These are phyloP conservation scores for Penicillium fimorum DNA, from an alignment of 495 filamentous ascomycete species.

Conservation along the genomic window DNA sequence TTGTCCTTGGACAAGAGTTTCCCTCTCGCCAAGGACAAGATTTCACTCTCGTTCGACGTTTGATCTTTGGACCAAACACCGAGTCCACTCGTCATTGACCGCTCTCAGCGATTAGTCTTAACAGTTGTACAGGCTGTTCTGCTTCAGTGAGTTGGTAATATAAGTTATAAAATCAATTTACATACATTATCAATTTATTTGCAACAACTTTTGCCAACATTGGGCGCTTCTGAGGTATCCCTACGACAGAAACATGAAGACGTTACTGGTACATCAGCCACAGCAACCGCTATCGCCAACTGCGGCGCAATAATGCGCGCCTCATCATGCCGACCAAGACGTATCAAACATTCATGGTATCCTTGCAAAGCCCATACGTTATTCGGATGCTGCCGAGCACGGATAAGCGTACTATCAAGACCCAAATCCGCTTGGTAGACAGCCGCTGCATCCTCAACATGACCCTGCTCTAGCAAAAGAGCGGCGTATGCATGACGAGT, in stretches of 20 bases:
- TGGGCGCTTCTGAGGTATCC: constrained; percentile 25
- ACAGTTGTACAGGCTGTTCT: too few relatives aligned
- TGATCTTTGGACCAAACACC: constrained; percentile 12
- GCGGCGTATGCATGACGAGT: constrained; percentile 65
- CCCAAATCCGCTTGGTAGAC: constrained; percentile 64
- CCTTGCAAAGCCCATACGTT: constrained; percentile 71
- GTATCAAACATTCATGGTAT: constrained; percentile 60
- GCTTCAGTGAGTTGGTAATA: neutral
- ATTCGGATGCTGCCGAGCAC: constrained; percentile 59
- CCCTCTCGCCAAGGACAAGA: too few relatives aligned
- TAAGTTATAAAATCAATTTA: neutral
- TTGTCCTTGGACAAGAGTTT: neutral
- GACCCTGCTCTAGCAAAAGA: constrained; percentile 60
- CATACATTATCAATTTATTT: constrained; percentile 4
- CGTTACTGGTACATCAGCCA: constrained; percentile 57
- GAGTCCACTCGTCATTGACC: neutral
- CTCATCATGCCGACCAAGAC: constrained; percentile 50
- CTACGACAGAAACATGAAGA: constrained; percentile 61
- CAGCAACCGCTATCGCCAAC: constrained; percentile 49
- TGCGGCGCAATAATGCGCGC: constrained; percentile 50
- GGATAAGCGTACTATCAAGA: constrained; percentile 51
- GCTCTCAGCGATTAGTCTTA: neutral
- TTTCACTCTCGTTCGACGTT: constrained; percentile 10
- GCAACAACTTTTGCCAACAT: constrained; percentile 15
- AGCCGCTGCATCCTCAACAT: constrained; percentile 51